Evolutionary conservation across 371 early-diverging fungal species (phyloP).

Genomic region (Actinomortierella ambigua): DNA sequence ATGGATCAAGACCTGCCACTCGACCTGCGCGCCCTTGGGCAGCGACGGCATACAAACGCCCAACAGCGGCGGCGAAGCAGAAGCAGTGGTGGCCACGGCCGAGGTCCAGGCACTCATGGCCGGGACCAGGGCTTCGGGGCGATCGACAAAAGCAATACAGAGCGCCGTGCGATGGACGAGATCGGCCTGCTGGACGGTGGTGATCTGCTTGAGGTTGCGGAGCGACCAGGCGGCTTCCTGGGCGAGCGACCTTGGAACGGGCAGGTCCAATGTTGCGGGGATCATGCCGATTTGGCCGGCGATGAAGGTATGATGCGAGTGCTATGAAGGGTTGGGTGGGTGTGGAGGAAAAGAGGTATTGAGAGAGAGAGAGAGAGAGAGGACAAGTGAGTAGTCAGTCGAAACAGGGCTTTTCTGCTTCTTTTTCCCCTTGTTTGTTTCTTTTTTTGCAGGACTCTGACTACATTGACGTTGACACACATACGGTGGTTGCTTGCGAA

Average conservation of each 20-base stretch:
- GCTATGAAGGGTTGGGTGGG: constrained; percentile 41
- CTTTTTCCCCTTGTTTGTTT: no score
- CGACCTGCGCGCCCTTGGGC: constrained; percentile 63
- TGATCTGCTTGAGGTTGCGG: constrained; percentile 53
- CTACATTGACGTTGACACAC: no score
- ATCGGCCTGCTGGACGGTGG: constrained; percentile 34
- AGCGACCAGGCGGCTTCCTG: constrained; percentile 51
- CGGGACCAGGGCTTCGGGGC: constrained; percentile 33
- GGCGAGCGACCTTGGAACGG: constrained; percentile 39
- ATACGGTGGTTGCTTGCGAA: constrained; percentile 67
- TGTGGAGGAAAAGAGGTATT: no score
- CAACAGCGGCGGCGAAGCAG: constrained; percentile 45
- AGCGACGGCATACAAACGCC: constrained; percentile 62
- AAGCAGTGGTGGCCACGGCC: constrained; percentile 26
- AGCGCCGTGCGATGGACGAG: constrained; percentile 42
- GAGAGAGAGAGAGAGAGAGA: no score
- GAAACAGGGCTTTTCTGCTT: no score
- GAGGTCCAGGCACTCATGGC: constrained; percentile 49
- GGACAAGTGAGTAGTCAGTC: no score
- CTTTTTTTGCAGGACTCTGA: no score
- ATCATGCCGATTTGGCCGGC: constrained; percentile 83
- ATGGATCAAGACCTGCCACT: constrained; percentile 64
- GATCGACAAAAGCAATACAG: constrained; percentile 55
- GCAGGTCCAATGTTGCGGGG: constrained; percentile 64
- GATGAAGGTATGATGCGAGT: constrained; percentile 61